Conservation (phyloP, 257 asterid genomes). For the Marsdenia floribunda region DNA sequence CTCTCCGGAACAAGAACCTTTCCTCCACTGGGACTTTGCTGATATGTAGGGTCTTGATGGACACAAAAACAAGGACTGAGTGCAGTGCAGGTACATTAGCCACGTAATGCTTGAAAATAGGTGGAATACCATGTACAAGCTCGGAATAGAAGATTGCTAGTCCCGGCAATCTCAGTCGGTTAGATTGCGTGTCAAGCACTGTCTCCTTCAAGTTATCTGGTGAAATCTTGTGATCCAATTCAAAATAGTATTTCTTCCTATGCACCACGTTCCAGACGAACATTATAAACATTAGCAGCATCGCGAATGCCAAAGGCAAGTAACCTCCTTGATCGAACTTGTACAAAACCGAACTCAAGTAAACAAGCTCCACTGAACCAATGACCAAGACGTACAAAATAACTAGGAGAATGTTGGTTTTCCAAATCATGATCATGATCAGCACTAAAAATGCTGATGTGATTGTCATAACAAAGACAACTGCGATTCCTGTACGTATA, state of each 20-base stretch:
- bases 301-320: slow-evolving; percentile 43
- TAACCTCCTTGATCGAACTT: slow-evolving; percentile 53
- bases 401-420: slow-evolving; percentile 38
- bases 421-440: slow-evolving; percentile 62
- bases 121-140: slow-evolving; percentile 64
- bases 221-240: slow-evolving; percentile 45
- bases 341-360: slow-evolving; percentile 47
- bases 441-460: slow-evolving; percentile 44
- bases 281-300: slow-evolving; percentile 42
- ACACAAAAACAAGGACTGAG: slow-evolving; percentile 44
- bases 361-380: slow-evolving; percentile 37
- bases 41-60: slow-evolving; percentile 47
- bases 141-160: slow-evolving; percentile 56
- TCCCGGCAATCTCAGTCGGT: slow-evolving; percentile 33
- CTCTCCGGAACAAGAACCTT: slow-evolving; percentile 46
- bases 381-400: slow-evolving; percentile 24
- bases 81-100: slow-evolving; percentile 49
- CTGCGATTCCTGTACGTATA: slow-evolving; percentile 56
- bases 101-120: slow-evolving; percentile 52
- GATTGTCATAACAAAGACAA: slow-evolving; percentile 51
- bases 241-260: slow-evolving; percentile 41
- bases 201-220: slow-evolving; percentile 29
- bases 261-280: slow-evolving; percentile 43
- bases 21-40: slow-evolving; percentile 48
- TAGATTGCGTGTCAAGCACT: slow-evolving; percentile 9